These are phyloP conservation scores for Lodderomyces elongisporus DNA, from an alignment of 1,139 yeast species.

Conservation along the genomic window DNA sequence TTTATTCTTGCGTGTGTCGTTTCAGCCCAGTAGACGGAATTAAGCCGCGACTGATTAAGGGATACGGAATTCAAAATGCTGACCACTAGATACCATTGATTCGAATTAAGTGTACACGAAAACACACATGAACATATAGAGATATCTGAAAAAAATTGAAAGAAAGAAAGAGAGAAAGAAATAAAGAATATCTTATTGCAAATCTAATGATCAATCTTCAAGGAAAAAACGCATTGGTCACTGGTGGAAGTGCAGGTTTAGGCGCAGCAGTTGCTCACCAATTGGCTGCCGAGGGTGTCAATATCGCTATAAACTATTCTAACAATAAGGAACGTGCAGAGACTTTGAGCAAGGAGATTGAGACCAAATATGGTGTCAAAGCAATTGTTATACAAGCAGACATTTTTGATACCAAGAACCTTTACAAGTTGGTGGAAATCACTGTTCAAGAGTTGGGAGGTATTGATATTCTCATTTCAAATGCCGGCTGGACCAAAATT, in stretches of 20 bases:
- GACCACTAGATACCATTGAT: no score
- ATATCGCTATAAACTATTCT: constrained; percentile 20
- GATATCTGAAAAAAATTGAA: no score
- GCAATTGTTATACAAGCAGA: constrained; percentile 38
- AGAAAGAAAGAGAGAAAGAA: no score
- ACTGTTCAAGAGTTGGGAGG: constrained; percentile 35
- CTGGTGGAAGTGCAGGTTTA: constrained; percentile 20
- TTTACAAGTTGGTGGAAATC: constrained; percentile 24
- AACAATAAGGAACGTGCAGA: constrained; percentile 18
- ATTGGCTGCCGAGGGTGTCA: constrained; percentile 18
- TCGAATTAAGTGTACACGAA: no score
- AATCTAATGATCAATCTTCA: constrained; percentile 16
- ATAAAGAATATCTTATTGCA: no score
- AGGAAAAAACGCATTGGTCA: constrained; percentile 16
- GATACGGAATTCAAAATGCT: no score
- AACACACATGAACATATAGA: no score
- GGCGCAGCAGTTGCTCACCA: constrained; percentile 16
- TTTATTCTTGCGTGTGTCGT: no score
- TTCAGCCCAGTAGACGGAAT: no score
- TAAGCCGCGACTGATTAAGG: no score
- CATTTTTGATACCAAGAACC: constrained; percentile 34
- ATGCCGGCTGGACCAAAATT: constrained; percentile 34
- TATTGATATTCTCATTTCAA: constrained; percentile 38
- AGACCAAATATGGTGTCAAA: constrained; percentile 12
- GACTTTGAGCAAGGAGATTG: constrained; percentile 19